phyloP scores from a whole-genome alignment of 768 basidiomycete genomes.

The Serendipita vermifera region DNA sequence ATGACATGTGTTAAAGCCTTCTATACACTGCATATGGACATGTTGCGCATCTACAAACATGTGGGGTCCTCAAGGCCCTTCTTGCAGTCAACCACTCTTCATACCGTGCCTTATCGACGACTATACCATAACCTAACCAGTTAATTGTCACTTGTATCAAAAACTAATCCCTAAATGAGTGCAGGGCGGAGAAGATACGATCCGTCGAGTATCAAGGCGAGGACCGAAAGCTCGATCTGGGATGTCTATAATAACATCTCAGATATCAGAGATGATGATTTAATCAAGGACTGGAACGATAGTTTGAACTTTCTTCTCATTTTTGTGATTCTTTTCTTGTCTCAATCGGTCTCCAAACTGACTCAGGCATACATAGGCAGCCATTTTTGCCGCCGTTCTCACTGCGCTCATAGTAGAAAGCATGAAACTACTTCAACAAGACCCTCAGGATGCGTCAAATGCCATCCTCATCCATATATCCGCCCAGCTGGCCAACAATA shows the following conservation, averaged over 20 bases:
- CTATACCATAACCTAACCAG: too few species aligned
- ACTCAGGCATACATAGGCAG: neutral
- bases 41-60: too few species aligned
- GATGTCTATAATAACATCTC: neutral
- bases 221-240: too few species aligned
- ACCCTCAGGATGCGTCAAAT: neutral
- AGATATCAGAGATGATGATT: neutral
- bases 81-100: too few species aligned
- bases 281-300: neutral
- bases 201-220: too few species aligned
- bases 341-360: neutral
- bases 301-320: neutral
- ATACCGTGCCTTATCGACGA: too few species aligned
- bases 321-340: neutral
- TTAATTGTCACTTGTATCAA: too few species aligned
- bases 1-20: too few species aligned
- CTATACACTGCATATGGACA: too few species aligned
- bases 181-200: too few species aligned
- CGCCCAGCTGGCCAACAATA: neutral
- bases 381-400: neutral
- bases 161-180: too few species aligned
- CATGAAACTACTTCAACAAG: neutral
- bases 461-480: neutral
- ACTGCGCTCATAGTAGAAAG: neutral
- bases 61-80: too few species aligned